Conservation (phyloP, 352 stramenopile species). For the Lagenidium sp. region DNA sequence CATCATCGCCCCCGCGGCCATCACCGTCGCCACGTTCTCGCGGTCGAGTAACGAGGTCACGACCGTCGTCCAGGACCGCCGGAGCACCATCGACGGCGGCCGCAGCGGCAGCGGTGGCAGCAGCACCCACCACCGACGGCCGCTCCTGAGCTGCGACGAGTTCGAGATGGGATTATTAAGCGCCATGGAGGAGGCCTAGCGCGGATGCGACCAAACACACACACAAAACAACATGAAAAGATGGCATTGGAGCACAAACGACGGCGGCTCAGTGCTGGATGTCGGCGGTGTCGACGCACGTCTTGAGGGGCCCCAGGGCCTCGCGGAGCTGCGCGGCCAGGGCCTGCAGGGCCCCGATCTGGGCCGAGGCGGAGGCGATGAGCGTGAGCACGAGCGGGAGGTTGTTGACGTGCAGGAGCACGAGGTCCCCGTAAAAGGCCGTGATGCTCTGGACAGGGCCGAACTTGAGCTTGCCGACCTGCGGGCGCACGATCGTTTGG, state of each 20-base stretch:
- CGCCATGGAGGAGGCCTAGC: neutral
- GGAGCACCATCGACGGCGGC: neutral
- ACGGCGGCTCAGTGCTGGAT: constrained; percentile 22
- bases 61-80: too few species aligned
- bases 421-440: constrained; percentile 62
- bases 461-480: constrained; percentile 80
- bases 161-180: constrained; percentile 2
- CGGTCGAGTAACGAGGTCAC: too few species aligned
- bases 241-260: too few species aligned
- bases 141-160: constrained; percentile 11
- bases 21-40: constrained; percentile 9
- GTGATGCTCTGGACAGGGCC: constrained; percentile 60
- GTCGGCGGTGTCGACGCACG: constrained; percentile 62
- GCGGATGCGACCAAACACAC: neutral
- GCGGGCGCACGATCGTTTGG: too few species aligned
- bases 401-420: constrained; percentile 74
- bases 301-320: constrained; percentile 58
- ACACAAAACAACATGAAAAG: neutral
- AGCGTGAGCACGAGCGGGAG: constrained; percentile 71
- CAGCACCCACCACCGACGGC: constrained; percentile 12
- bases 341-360: constrained; percentile 48
- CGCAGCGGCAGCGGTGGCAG: neutral
- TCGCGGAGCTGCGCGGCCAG: constrained; percentile 45
- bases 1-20: constrained; percentile 4
- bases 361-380: constrained; percentile 46